phyloP scores from a whole-genome alignment of 164 flowering plant genomes.

The Nymphaea thermarum region DNA sequence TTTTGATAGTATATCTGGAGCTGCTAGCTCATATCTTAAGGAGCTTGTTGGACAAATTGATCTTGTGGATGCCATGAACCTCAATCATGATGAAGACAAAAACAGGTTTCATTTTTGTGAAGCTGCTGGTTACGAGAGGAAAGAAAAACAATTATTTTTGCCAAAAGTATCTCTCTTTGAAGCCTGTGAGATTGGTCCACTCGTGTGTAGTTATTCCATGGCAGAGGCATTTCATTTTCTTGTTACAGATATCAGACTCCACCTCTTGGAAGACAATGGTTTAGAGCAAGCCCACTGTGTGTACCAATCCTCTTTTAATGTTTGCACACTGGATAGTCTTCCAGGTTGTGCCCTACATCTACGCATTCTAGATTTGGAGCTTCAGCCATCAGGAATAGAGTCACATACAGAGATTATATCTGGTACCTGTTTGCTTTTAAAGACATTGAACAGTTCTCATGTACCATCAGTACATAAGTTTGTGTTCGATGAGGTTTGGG shows the following conservation, averaged over 20 bases:
- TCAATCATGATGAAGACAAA: slow-evolving; percentile 17
- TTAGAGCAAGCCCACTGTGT: slow-evolving; percentile 12
- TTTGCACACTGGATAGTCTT: no score
- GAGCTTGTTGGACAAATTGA: slow-evolving; percentile 29
- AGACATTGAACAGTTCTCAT: slow-evolving; percentile 9
- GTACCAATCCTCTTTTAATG: background rate
- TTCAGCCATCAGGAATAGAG: slow-evolving; percentile 15
- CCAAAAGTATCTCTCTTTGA: slow-evolving; percentile 42
- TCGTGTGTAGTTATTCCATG: slow-evolving; percentile 9
- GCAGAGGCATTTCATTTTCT: slow-evolving; percentile 24
- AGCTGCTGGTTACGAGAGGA: slow-evolving; percentile 16
- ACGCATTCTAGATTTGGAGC: slow-evolving; percentile 3
- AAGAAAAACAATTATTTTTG: slow-evolving; percentile 13
- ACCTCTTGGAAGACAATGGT: slow-evolving; percentile 19
- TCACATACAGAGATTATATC: slow-evolving; percentile 30
- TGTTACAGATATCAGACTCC: slow-evolving; percentile 24
- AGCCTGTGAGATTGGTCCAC: slow-evolving; percentile 40
- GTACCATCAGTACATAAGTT: slow-evolving; percentile 10
- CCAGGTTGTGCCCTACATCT: no score
- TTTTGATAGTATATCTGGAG: slow-evolving; percentile 10
- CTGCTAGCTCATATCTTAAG: slow-evolving; percentile 13
- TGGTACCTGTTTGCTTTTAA: slow-evolving; percentile 12
- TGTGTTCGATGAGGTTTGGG: slow-evolving; percentile 46
- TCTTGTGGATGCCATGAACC: slow-evolving; percentile 31
- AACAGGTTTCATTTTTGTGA: slow-evolving; percentile 12